Percentiles rank a stretch among this genome's conserved stretches.
Conservation (phyloP, 2,329 filamentous ascomycete genomes). For the Claviceps sp. region DNA sequence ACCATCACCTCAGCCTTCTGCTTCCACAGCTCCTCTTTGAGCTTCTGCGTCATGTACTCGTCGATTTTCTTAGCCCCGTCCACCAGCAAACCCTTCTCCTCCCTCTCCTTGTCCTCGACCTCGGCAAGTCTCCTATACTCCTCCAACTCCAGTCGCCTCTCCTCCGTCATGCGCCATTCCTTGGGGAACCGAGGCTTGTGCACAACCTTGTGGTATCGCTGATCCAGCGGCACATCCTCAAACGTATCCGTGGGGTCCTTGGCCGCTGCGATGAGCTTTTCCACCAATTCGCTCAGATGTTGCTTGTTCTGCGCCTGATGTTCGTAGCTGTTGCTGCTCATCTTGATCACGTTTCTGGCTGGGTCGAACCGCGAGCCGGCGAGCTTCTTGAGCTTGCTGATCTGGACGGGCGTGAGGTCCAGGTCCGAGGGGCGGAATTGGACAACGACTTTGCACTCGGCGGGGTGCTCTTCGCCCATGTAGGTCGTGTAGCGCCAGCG, state of each 20-base stretch:
- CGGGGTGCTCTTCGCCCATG: slow-evolving; percentile 86
- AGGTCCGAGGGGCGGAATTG: slow-evolving; percentile 72
- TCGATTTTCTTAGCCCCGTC: slow-evolving; percentile 40
- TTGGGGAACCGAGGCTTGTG: slow-evolving; percentile 59
- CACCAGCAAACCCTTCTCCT: slow-evolving; percentile 42
- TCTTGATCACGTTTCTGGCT: slow-evolving; percentile 64
- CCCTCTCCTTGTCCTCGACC: slow-evolving; percentile 39
- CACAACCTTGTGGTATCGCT: slow-evolving; percentile 69
- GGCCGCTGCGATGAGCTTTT: slow-evolving; percentile 59
- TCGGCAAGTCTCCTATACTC: slow-evolving; percentile 38
- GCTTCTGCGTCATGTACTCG: slow-evolving; percentile 18
- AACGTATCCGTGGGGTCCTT: slow-evolving; percentile 72
- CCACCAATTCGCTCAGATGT: slow-evolving; percentile 71
- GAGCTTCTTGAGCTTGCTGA: slow-evolving; percentile 75
- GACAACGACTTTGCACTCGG: slow-evolving; percentile 85
- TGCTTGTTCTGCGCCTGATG: slow-evolving; percentile 93
- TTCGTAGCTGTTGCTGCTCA: slow-evolving; percentile 80
- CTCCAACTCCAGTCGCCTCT: slow-evolving; percentile 54
- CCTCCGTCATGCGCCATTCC: slow-evolving; percentile 66
- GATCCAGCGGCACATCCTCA: slow-evolving; percentile 78
- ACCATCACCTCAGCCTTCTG: slow-evolving; percentile 20
- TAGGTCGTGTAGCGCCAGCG: slow-evolving; percentile 96
- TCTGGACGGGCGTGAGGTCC: slow-evolving; percentile 52
- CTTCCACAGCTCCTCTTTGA: slow-evolving; percentile 21
- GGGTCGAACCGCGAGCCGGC: slow-evolving; percentile 81